phyloP scores from a whole-genome alignment of 805 yeast genomes.

The Candida nitratophila region DNA sequence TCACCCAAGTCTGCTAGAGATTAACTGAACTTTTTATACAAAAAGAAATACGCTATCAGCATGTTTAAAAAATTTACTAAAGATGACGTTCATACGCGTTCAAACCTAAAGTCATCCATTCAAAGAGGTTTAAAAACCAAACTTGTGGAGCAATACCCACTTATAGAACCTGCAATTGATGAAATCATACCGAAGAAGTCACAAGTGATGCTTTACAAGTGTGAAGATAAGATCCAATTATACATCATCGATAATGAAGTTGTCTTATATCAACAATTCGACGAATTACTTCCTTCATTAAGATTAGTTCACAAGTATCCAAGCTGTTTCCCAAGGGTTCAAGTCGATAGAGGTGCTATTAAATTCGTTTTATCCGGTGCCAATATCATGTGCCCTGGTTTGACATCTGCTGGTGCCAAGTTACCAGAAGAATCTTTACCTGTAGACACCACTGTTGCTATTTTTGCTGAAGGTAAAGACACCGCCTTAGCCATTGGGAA shows the following conservation, averaged over 20 bases:
- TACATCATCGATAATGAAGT: slow-evolving; percentile 69
- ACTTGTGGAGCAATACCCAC: slow-evolving; percentile 66
- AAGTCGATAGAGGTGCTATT: slow-evolving; percentile 94
- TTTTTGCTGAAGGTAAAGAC: slow-evolving; percentile 91
- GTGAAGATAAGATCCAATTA: slow-evolving; percentile 83
- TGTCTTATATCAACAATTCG: slow-evolving; percentile 73
- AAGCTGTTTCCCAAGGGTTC: slow-evolving; percentile 73
- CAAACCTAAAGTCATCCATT: slow-evolving; percentile 91
- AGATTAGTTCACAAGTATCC: slow-evolving; percentile 78
- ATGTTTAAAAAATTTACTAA: slow-evolving; percentile 51
- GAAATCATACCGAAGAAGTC: slow-evolving; percentile 83
- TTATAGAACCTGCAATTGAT: slow-evolving; percentile 71
- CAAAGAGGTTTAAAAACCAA: slow-evolving; percentile 80
- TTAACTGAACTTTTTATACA: too few species aligned
- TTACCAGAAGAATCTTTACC: slow-evolving; percentile 69
- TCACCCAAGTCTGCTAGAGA: too few species aligned
- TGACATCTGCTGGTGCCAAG: slow-evolving; percentile 78
- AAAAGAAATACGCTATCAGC: too few species aligned
- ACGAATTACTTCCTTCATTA: slow-evolving; percentile 70
- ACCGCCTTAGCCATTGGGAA: slow-evolving; percentile 88
- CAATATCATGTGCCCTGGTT: slow-evolving; percentile 94
- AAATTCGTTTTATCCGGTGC: slow-evolving; percentile 95
- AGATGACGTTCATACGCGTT: slow-evolving; percentile 84
- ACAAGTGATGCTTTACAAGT: slow-evolving; percentile 71
- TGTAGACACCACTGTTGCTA: slow-evolving; percentile 65